phyloP scores from a whole-genome alignment of 163 green algal species.

The Volvox carteri region DNA sequence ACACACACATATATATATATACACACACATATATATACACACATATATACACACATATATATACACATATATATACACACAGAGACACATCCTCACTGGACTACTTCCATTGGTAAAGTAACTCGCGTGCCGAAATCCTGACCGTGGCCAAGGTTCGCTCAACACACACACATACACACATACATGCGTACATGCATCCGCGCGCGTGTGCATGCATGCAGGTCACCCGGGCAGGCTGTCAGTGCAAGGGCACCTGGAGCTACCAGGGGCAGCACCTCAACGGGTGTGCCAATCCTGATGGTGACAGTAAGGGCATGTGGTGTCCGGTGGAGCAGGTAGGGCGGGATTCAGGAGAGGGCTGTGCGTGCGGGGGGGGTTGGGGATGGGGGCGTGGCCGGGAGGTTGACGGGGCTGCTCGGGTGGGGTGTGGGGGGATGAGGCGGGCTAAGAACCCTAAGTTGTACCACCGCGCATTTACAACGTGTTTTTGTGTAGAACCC shows the following conservation, averaged over 20 bases:
- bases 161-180: not conserved
- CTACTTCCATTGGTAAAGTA: too few species aligned
- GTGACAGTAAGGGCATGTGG: constrained; percentile 20
- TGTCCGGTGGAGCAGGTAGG: constrained; percentile 48
- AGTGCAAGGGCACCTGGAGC: constrained; percentile 13
- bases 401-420: too few species aligned
- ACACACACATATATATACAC: not conserved
- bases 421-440: too few species aligned
- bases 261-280: not conserved
- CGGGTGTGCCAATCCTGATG: constrained; percentile 42
- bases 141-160: too few species aligned
- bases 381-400: too few species aligned
- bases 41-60: not conserved
- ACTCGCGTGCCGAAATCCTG: too few species aligned
- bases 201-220: not conserved
- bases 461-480: too few species aligned
- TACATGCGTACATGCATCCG: not conserved
- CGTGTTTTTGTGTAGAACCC: too few species aligned
- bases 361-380: too few species aligned
- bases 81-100: too few species aligned
- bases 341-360: too few species aligned
- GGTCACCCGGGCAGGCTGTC: constrained; percentile 12
- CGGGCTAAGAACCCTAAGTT: too few species aligned
- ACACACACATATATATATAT: not conserved
- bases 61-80: not conserved